Percentiles rank a stretch among this genome's conserved stretches.
These are phyloP conservation scores for Triticum dicoccoides DNA, from an alignment of 176 grass and related monocot species.

Conservation along the genomic window DNA sequence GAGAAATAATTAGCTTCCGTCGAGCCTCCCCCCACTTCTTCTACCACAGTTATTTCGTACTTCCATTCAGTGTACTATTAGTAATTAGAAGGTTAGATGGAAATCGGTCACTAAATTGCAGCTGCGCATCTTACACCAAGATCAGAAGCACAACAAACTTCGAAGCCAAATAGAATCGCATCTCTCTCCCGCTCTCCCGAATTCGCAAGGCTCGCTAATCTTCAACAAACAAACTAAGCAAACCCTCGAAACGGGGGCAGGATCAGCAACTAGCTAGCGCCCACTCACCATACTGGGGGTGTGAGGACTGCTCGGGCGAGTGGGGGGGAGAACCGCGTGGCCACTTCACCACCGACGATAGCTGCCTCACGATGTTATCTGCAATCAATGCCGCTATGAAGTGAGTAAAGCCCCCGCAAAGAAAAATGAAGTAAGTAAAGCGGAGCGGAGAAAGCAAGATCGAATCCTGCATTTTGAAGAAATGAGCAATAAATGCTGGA, in stretches of 20 bases:
- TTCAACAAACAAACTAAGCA: not conserved
- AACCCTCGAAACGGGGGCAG: not conserved
- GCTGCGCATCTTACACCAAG: not conserved
- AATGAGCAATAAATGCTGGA: not conserved
- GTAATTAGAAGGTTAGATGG: not conserved
- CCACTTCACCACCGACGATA: conserved; percentile 77
- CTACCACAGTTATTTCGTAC: not conserved
- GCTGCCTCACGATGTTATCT: conserved; percentile 79
- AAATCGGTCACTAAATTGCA: not conserved
- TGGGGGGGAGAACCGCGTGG: conserved; percentile 50
- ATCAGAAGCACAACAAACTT: not conserved
- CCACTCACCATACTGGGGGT: conserved; percentile 46
- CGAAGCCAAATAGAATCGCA: not conserved
- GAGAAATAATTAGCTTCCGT: not conserved
- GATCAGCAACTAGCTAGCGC: not conserved
- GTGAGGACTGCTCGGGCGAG: conserved; percentile 25
- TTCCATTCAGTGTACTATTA: not conserved
- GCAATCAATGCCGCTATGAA: conserved; percentile 2
- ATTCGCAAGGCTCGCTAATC: not conserved
- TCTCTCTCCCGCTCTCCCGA: not conserved
- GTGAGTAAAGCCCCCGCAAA: not conserved
- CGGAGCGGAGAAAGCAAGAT: not conserved
- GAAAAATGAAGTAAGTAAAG: not conserved
- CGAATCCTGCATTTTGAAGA: not conserved
- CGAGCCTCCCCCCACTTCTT: not conserved